A percentile compares a stretch with the other conserved stretches of the same genome.
phyloP scores from a whole-genome alignment of 108 stramenopile species.

The Nitzschia inconspicua region DNA sequence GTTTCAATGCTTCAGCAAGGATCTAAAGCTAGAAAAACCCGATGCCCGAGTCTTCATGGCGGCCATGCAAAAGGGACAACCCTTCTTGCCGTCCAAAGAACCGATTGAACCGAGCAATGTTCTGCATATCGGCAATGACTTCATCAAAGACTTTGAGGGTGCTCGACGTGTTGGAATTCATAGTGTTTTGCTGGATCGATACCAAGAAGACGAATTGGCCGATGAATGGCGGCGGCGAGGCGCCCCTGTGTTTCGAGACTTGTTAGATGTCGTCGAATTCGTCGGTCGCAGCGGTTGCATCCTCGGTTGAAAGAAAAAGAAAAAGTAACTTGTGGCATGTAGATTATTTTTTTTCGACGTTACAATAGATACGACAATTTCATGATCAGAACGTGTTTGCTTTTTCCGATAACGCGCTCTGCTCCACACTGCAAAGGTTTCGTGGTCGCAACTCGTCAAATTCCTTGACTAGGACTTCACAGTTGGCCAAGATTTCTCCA shows the following conservation, averaged over 20 bases:
- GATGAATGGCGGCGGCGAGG: conserved; percentile 59
- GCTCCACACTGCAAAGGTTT: neutral
- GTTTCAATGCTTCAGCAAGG: conserved; percentile 62
- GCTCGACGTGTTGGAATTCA: conserved; percentile 61
- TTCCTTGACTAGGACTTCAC: conserved; percentile 35
- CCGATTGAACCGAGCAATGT: conserved; percentile 30
- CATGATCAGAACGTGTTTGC: too few relatives aligned
- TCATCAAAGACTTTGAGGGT: conserved; percentile 64
- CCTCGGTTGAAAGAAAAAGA: conserved; percentile 20
- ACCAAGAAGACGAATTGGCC: conserved; percentile 52
- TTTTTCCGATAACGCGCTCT: neutral
- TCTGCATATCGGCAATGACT: conserved; percentile 64
- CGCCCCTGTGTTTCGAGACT: conserved; percentile 58
- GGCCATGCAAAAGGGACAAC: conserved; percentile 47
- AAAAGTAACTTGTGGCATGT: neutral
- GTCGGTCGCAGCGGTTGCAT: conserved; percentile 40
- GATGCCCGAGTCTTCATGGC: conserved; percentile 42
- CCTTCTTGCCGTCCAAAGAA: conserved; percentile 25
- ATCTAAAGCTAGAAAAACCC: conserved; percentile 63
- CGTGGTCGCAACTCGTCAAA: conserved; percentile 22
- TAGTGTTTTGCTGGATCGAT: conserved; percentile 58
- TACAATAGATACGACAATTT: neutral
- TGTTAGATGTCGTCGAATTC: conserved; percentile 71
- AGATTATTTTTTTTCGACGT: neutral
- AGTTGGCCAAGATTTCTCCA: conserved; percentile 41